Evolutionary conservation across 129 eudicot species (phyloP).

Genomic region (Centrapalus pauciflorus): DNA sequence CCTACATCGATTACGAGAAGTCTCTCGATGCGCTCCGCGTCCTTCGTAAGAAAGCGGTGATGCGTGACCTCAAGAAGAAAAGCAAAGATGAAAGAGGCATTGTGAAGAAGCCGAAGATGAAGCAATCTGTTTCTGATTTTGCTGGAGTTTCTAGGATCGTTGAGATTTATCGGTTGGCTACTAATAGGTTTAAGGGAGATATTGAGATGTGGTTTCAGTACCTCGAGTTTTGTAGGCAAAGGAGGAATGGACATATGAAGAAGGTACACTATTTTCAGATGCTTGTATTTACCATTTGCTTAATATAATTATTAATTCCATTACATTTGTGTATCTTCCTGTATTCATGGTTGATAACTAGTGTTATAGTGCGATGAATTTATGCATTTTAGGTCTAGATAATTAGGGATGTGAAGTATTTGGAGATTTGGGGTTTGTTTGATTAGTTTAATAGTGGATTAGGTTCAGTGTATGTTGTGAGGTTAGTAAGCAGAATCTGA

Average conservation of each 20-base stretch:
- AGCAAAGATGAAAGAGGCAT: slow-evolving; percentile 4
- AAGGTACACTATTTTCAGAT: slow-evolving; percentile 48
- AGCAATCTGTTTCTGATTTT: slow-evolving; percentile 50
- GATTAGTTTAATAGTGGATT: background rate
- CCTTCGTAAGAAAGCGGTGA: slow-evolving; percentile 43
- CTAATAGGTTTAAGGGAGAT: slow-evolving; percentile 83
- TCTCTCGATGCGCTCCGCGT: slow-evolving; percentile 47
- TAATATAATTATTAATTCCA: background rate
- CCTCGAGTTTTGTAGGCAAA: slow-evolving; percentile 67
- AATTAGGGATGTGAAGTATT: background rate
- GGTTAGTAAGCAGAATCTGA: background rate
- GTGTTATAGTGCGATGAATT: background rate
- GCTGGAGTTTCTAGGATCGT: slow-evolving; percentile 64
- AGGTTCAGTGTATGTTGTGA: background rate
- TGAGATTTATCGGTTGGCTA: slow-evolving; percentile 64
- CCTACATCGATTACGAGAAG: slow-evolving; percentile 75
- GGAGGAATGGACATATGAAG: slow-evolving; percentile 63
- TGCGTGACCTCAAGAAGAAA: slow-evolving; percentile 28
- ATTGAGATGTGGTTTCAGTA: slow-evolving; percentile 81
- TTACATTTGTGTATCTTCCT: slow-evolving; percentile 1
- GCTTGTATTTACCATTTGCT: background rate
- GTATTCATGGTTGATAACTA: background rate
- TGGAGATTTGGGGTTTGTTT: background rate
- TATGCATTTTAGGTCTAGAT: background rate
- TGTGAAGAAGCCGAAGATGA: slow-evolving; percentile 26